A percentile compares a stretch with the other conserved stretches of the same genome.
Evolutionary conservation across 225 moss, liverwort and hornwort species (phyloP).

Genomic region (Ulota crispa): DNA sequence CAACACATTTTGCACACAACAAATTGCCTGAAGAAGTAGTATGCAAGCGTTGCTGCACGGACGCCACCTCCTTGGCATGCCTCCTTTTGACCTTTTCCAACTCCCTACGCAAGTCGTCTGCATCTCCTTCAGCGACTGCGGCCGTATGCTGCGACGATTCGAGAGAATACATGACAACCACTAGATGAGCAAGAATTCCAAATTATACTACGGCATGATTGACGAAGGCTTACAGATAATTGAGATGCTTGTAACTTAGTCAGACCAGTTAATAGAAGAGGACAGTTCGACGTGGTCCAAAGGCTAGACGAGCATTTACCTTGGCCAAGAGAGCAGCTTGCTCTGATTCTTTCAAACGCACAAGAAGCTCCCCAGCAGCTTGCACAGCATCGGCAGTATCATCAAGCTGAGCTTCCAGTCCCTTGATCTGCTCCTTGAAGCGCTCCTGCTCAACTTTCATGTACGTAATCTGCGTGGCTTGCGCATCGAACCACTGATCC

Average conservation of each 20-base stretch:
- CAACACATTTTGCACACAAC: slow-evolving; percentile 21
- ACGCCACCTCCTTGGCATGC: slow-evolving; percentile 43
- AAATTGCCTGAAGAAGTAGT: slow-evolving; percentile 1
- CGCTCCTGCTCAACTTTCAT: slow-evolving; percentile 67
- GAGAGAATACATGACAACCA: background rate
- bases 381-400: slow-evolving; percentile 96
- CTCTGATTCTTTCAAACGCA: slow-evolving; percentile 87
- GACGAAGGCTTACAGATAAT: background rate
- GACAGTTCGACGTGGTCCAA: background rate
- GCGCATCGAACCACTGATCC: slow-evolving; percentile 78
- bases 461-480: slow-evolving; percentile 61
- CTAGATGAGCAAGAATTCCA: background rate
- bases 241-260: background rate
- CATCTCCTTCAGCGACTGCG: slow-evolving; percentile 45
- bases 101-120: slow-evolving; percentile 37
- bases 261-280: background rate
- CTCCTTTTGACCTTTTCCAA: slow-evolving; percentile 34
- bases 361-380: slow-evolving; percentile 88
- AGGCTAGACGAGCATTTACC: slow-evolving; percentile 33
- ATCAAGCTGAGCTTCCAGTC: slow-evolving; percentile 64
- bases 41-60: slow-evolving; percentile 41
- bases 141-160: slow-evolving; percentile 32
- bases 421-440: slow-evolving; percentile 59
- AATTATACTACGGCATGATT: background rate
- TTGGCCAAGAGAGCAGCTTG: slow-evolving; percentile 61